phyloP scores from a whole-genome alignment of 306 rosid species.

The Acacia acuminata region DNA sequence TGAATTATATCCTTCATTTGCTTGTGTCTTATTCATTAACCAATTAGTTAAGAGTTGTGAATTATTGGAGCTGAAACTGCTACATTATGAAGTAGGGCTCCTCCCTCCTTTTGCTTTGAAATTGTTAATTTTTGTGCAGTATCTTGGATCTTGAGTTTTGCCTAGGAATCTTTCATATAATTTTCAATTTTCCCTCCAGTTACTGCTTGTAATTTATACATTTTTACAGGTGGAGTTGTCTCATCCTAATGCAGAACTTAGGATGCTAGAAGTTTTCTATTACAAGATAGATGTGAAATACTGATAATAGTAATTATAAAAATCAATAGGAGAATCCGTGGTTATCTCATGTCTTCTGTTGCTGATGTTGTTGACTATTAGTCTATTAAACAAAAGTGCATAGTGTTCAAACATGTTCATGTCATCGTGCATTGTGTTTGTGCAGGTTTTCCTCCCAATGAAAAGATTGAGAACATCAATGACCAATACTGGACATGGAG shows the following conservation, averaged over 20 bases:
- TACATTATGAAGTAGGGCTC: too few relatives aligned
- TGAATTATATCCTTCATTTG: too few relatives aligned
- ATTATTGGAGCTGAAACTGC: too few relatives aligned
- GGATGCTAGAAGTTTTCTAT: slow-evolving; percentile 85
- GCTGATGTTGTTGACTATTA: slow-evolving; percentile 9
- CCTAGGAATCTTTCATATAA: neutral
- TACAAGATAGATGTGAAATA: slow-evolving; percentile 70
- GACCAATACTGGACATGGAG: slow-evolving; percentile 90
- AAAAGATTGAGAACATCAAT: slow-evolving; percentile 80
- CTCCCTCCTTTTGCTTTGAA: too few relatives aligned
- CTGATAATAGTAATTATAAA: neutral
- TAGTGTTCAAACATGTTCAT: slow-evolving; percentile 9
- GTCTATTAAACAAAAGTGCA: neutral
- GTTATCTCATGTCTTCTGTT: neutral
- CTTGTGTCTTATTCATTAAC: too few relatives aligned
- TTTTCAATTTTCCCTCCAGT: neutral
- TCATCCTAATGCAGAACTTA: slow-evolving; percentile 72
- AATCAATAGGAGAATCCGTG: neutral
- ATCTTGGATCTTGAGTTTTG: too few relatives aligned
- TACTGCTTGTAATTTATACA: neutral
- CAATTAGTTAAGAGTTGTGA: too few relatives aligned
- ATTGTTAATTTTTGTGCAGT: too few relatives aligned
- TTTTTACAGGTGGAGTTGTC: slow-evolving; percentile 68
- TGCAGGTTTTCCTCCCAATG: slow-evolving; percentile 80
- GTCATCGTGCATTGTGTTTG: slow-evolving; percentile 11